Evolutionary conservation across 306 rosid species (phyloP).

Genomic region (Sicyos edulis): DNA sequence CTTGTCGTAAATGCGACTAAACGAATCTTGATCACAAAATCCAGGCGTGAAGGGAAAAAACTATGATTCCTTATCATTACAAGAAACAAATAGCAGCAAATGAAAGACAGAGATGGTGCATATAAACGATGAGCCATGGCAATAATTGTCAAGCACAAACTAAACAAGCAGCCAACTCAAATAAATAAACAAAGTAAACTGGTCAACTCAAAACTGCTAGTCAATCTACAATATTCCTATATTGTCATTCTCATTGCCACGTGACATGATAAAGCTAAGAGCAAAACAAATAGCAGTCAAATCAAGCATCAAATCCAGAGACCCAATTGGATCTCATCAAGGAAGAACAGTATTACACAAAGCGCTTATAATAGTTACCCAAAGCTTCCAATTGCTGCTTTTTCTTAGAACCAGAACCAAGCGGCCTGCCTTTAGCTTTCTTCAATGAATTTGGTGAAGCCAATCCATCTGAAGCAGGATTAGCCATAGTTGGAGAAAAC

Average conservation of each 20-base stretch:
- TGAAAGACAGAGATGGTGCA: neutral
- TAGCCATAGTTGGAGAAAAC: conserved; percentile 25
- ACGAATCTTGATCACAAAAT: neutral
- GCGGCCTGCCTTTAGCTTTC: conserved; percentile 69
- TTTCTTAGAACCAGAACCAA: conserved; percentile 63
- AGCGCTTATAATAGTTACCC: conserved; percentile 31
- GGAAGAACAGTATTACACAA: neutral
- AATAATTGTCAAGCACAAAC: neutral
- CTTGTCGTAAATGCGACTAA: neutral
- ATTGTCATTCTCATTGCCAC: neutral
- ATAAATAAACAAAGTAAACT: conserved; percentile 9
- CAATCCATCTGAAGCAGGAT: conserved; percentile 27
- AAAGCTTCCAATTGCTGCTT: conserved; percentile 36
- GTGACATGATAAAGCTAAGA: neutral
- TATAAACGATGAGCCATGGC: neutral
- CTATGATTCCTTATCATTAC: neutral
- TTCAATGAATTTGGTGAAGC: conserved; percentile 37
- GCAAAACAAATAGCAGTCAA: conserved; percentile 2
- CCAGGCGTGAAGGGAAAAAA: neutral
- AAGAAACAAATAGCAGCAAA: neutral
- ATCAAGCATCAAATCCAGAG: conserved; percentile 15
- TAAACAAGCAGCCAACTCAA: neutral
- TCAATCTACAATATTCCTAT: conserved; percentile 4
- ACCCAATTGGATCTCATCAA: conserved; percentile 10
- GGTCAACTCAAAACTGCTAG: conserved; percentile 9